Evolutionary conservation across 164 flowering plant species (phyloP).

Genomic region (Piper longum): DNA sequence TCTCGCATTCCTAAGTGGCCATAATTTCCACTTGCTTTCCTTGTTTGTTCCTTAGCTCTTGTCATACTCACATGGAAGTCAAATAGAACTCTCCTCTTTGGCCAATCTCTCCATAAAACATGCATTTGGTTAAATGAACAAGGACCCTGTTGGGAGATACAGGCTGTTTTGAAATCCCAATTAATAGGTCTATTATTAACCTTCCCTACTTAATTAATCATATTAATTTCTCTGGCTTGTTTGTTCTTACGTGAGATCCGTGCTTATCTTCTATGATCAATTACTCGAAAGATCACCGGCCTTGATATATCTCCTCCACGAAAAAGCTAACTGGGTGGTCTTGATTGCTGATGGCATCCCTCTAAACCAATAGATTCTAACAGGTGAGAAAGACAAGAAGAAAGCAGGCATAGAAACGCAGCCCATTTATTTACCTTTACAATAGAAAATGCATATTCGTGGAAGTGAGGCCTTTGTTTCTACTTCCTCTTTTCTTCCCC

Average conservation of each 20-base stretch:
- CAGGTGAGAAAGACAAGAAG: not conserved
- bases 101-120: not conserved
- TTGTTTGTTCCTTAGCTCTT: not conserved
- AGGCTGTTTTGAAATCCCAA: not conserved
- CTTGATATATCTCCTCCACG: not conserved
- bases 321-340: not conserved
- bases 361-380: not conserved
- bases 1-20: not conserved
- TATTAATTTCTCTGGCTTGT: not conserved
- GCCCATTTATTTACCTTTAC: not conserved
- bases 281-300: constrained; percentile 1
- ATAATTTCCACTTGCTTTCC: not conserved
- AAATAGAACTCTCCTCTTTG: not conserved
- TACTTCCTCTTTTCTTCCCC: not conserved
- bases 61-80: not conserved
- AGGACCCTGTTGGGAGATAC: not conserved
- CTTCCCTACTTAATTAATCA: not conserved
- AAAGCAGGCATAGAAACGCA: not conserved
- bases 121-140: not conserved
- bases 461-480: constrained; percentile 1
- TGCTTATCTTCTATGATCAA: constrained; percentile 2
- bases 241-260: constrained; percentile 1
- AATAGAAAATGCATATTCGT: constrained; percentile 1
- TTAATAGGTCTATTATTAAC: not conserved
- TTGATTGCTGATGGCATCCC: constrained; percentile 2